These are phyloP conservation scores for sorghum (Sorghum bicolor) DNA, from an alignment of 176 grass and related monocot genomes.

Conservation along the genomic window Sorghum_bicolor_NCBIv3 NC_012874.2:4339501-4340000, in stretches of 20 bases:
- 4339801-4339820: neutral
- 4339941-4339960: neutral
- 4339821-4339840: neutral
- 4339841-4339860: neutral
- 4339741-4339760: neutral
- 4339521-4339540: neutral
- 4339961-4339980: too few species aligned
- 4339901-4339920: too few species aligned
- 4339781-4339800: neutral
- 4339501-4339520: neutral
- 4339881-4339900: neutral
- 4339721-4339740: neutral
- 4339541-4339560: neutral
- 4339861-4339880: too few species aligned
- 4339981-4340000: neutral
- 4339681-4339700: neutral
- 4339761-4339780: neutral
- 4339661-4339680: conserved; percentile 9
- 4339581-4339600: neutral
- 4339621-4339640: neutral
- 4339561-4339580: neutral
- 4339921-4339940: too few species aligned
- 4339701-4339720: neutral
- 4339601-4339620: neutral
- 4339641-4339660: too few species aligned